Evolutionary conservation across 139 green algal genomes (phyloP), one percentile per base, ranked within the genome.

Genomic region (Penium margaritaceum): DNA sequence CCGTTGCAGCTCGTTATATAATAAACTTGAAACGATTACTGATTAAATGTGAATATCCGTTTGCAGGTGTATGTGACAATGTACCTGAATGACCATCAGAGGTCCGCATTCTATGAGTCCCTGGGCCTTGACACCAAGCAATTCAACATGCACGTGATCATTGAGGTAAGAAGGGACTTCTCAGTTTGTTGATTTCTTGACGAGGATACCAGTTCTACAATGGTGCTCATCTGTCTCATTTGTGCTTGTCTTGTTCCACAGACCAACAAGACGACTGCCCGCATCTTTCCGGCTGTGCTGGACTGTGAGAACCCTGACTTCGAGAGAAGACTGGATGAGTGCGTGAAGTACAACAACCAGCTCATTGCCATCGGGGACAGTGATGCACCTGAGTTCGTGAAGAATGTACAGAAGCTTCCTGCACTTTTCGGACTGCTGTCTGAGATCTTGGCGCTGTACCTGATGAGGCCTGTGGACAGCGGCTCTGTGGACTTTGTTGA

Each of bases 111-210:
- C 87, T 98, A 98, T 83, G 85, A 90, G 75, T 87, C 88, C 6
- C 67, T 98, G 32, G 93, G 93, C 80, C 79, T 98, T 43, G 86
- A 97, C 84, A 96, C 91, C 63, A 96, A 81, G 6, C 71, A 94
- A 80, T 98, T 98, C 87, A 95, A 97, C 87, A 89, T 91, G 88
- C 93, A 98, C 72, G 93, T 98, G 19, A 95, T 98, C 84, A 90
- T 96, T 38, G 79, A 98, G 89, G 64, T 72, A 46, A 63, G n/a
- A n/a, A n/a, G n/a, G n/a, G n/a, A n/a, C n/a, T n/a, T n/a, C n/a
- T n/a, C n/a, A n/a, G n/a, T n/a, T n/a, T n/a, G n/a, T n/a, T n/a
- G n/a, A n/a, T n/a, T n/a, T n/a, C n/a, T n/a, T n/a, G n/a, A n/a
- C n/a, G n/a, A n/a, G n/a, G n/a, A n/a, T n/a, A n/a, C n/a, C n/a